Percentiles rank a stretch among this genome's conserved stretches.
phyloP scores from a whole-genome alignment of 208 protist genomes.

The Leishmania lainsoni region DNA sequence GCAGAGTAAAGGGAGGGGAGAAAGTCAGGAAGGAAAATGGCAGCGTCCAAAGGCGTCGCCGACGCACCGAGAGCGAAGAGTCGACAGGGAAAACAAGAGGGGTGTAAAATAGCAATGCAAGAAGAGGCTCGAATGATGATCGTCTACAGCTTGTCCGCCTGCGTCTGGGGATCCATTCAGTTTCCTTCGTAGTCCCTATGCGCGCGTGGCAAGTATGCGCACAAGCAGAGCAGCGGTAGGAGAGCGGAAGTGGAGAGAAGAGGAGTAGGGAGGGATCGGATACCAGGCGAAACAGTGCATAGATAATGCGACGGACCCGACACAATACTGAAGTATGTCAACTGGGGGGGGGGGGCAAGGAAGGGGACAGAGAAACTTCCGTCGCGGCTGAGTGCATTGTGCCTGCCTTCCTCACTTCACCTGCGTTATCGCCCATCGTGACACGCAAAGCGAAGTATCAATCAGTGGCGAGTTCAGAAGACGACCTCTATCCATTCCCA shows the following conservation, averaged over 20 bases:
- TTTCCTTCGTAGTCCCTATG: too few species aligned
- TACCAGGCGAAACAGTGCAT: neutral
- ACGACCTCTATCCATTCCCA: neutral
- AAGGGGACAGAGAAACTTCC: neutral
- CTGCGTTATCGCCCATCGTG: neutral
- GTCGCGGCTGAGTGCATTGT: neutral
- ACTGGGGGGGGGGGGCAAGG: neutral
- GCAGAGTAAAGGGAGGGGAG: constrained; percentile 9
- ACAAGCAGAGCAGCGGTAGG: too few species aligned
- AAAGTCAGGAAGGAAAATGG: constrained; percentile 15
- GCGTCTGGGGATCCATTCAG: too few species aligned
- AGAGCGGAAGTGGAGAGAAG: too few species aligned
- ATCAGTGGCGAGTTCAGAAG: neutral
- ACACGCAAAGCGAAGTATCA: neutral
- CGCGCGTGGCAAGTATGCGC: too few species aligned
- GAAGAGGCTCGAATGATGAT: neutral
- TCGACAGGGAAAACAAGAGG: neutral
- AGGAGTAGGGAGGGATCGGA: neutral
- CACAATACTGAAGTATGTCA: neutral
- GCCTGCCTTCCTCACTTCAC: neutral
- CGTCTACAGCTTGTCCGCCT: too few species aligned
- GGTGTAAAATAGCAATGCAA: too few species aligned
- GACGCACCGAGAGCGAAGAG: constrained; percentile 4
- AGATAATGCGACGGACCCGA: neutral
- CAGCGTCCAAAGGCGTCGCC: neutral